A percentile compares a stretch with the other conserved stretches of the same genome.
Conservation (phyloP, 345 rosid genomes). For the Gossypium australe region DNA sequence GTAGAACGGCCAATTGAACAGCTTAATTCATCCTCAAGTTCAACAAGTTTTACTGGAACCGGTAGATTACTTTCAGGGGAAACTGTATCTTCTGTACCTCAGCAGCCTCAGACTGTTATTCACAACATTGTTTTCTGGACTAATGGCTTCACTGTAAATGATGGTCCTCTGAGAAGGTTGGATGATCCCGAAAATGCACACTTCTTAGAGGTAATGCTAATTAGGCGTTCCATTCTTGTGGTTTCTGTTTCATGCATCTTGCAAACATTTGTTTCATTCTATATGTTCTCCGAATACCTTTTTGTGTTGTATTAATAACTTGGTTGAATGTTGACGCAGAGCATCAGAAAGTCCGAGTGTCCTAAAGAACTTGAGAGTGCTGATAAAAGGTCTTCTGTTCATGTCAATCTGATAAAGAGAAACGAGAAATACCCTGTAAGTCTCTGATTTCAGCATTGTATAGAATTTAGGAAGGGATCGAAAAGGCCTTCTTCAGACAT, state of each 20-base stretch:
- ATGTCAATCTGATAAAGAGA: slow-evolving; percentile 79
- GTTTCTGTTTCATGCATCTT: neutral
- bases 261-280: neutral
- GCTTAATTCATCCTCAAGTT: slow-evolving; percentile 56
- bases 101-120: slow-evolving; percentile 64
- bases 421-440: slow-evolving; percentile 25
- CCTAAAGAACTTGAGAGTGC: slow-evolving; percentile 94
- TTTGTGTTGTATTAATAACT: neutral
- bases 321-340: slow-evolving; percentile 35
- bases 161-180: slow-evolving; percentile 83
- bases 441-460: slow-evolving; percentile 9
- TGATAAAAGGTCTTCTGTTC: slow-evolving; percentile 70
- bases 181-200: slow-evolving; percentile 90
- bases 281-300: neutral
- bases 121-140: slow-evolving; percentile 87
- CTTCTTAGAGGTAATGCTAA: slow-evolving; percentile 62
- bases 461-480: neutral
- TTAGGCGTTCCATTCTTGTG: neutral
- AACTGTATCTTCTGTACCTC: slow-evolving; percentile 58
- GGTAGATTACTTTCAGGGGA: slow-evolving; percentile 85
- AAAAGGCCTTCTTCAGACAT: neutral
- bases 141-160: slow-evolving; percentile 85
- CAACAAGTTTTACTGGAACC: slow-evolving; percentile 76
- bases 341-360: slow-evolving; percentile 91
- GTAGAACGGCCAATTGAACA: slow-evolving; percentile 73